Evolutionary conservation across 1,284 basidiomycete genomes (phyloP).

Genomic region (Trichosporon coremiiforme): DNA sequence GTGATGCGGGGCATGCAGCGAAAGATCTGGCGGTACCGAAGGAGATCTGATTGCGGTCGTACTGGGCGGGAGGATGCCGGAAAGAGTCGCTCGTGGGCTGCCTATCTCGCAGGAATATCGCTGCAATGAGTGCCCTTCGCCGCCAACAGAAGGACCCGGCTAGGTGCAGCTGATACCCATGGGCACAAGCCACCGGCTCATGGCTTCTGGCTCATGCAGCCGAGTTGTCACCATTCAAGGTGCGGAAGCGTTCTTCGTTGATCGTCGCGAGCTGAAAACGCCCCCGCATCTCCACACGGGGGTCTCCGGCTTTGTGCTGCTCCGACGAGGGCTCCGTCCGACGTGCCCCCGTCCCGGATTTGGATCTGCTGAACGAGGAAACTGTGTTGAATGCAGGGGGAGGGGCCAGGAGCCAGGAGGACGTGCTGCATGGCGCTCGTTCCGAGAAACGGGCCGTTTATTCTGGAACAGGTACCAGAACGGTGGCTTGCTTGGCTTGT

Average conservation of each 20-base stretch:
- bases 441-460: constrained; percentile 15
- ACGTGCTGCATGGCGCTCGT: neutral
- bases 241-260: neutral
- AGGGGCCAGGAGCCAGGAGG: neutral
- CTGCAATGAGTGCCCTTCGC: neutral
- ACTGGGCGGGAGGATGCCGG: neutral
- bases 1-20: neutral
- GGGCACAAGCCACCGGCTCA: neutral
- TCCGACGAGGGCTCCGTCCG: constrained; percentile 6
- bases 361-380: neutral
- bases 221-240: neutral
- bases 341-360: neutral
- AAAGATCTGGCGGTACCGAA: neutral
- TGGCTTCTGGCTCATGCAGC: neutral
- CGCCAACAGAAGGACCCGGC: neutral
- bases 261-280: neutral
- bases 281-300: neutral
- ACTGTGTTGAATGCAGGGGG: neutral
- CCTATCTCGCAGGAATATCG: constrained; percentile 13
- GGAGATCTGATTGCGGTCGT: neutral
- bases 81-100: neutral
- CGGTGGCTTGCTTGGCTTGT: neutral
- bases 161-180: neutral
- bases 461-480: neutral
- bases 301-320: neutral